Evolutionary conservation across 768 basidiomycete genomes (phyloP).

Genomic region (Myochromella boudieri): DNA sequence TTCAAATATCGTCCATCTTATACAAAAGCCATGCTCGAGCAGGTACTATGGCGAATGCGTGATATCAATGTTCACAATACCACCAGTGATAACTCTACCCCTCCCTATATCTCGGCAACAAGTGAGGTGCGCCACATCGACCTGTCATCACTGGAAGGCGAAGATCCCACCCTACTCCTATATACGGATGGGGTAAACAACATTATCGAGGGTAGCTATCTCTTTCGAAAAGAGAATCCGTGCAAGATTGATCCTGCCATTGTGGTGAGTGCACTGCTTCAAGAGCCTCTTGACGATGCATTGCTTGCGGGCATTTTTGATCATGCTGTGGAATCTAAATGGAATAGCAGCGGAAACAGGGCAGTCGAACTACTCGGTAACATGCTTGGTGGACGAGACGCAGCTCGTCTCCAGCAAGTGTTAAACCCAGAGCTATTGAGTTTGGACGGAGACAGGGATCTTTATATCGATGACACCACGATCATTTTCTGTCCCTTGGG

Average conservation of each 20-base stretch:
- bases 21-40: constrained; percentile 8
- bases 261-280: constrained; percentile 12
- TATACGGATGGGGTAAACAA: constrained; percentile 16
- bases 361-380: constrained; percentile 18
- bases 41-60: constrained; percentile 6
- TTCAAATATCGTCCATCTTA: constrained; percentile 13
- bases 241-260: constrained; percentile 8
- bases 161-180: constrained; percentile 7
- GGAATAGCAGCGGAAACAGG: constrained; percentile 14
- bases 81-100: constrained; percentile 10
- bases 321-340: constrained; percentile 13
- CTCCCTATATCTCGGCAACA: constrained; percentile 12
- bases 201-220: constrained; percentile 13
- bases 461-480: constrained; percentile 17
- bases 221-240: constrained; percentile 15
- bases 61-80: constrained; percentile 2
- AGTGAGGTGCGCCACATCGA: constrained; percentile 13
- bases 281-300: constrained; percentile 8
- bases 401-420: constrained; percentile 10
- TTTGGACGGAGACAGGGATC: constrained; percentile 10
- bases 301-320: constrained; percentile 10
- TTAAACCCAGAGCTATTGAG: constrained; percentile 11
- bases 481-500: constrained; percentile 14
- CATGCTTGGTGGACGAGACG: constrained; percentile 16
- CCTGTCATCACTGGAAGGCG: constrained; percentile 4